These are phyloP conservation scores for Termitomyces sp. DNA, from an alignment of 768 basidiomycete species.

Conservation along the genomic window DNA sequence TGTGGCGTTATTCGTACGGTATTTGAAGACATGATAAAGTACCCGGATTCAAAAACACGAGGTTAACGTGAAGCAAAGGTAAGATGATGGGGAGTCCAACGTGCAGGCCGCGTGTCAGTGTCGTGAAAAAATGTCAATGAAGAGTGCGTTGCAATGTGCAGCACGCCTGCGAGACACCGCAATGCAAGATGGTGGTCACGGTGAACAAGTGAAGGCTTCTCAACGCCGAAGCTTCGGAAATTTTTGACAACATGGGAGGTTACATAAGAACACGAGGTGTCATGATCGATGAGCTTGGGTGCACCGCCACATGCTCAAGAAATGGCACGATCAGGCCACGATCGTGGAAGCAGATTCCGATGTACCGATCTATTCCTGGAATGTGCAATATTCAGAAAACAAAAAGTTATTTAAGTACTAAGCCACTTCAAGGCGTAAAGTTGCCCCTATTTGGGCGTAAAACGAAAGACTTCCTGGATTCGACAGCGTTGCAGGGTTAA, in stretches of 20 bases:
- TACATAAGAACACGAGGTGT: constrained; percentile 5
- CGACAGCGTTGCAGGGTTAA: constrained; percentile 66
- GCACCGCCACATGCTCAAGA: constrained; percentile 9
- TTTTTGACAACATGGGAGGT: constrained; percentile 3
- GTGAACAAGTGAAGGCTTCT: neutral
- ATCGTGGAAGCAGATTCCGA: constrained; percentile 8
- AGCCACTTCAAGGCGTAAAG: constrained; percentile 40
- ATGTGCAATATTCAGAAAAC: neutral
- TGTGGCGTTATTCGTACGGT: constrained; percentile 21
- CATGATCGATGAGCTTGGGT: neutral
- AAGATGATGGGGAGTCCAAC: constrained; percentile 8
- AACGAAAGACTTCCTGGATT: constrained; percentile 68
- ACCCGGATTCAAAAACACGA: constrained; percentile 34
- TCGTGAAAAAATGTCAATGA: constrained; percentile 9
- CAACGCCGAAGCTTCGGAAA: neutral
- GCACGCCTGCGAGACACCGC: neutral
- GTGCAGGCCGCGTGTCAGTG: constrained; percentile 7
- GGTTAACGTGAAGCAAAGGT: constrained; percentile 34
- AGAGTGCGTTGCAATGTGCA: neutral
- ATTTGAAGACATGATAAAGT: constrained; percentile 39
- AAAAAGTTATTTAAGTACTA: constrained; percentile 3
- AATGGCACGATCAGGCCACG: constrained; percentile 2
- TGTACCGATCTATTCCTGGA: neutral
- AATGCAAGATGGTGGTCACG: neutral
- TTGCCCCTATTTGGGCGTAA: constrained; percentile 50